Evolutionary conservation across 257 asterid genomes (phyloP), one percentile per base, ranked within the genome.

Genomic region (Solanum virginianum): DNA sequence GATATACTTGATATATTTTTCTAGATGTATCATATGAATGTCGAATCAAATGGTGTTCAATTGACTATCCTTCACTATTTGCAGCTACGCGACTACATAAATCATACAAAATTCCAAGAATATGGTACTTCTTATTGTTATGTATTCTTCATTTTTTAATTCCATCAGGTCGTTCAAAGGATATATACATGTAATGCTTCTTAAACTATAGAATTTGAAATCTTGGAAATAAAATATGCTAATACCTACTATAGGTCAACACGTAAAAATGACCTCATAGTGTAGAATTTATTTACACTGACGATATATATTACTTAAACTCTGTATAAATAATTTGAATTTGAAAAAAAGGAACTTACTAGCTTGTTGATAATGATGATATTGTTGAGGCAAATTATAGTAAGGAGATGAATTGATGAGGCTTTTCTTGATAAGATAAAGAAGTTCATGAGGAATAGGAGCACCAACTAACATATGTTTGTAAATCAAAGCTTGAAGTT

Each of bases 391-490:
- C 51, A 82, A 80, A 75, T 88, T 89, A 85, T 90, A 88, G 2
- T 90, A 88, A 36, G 94, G 83, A 62, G 94, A 63, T n/a, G 93
- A 62, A 86, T 62, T 85, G 41, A 92, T 39, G 83, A 92, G 88
- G 90, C 95, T 94, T 85, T 95, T 96, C 90, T 94, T 89, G 62
- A 96, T 89, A 39, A 93, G 92, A 85, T 91, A 91, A 29, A 96
- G 93, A n/a, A 96, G 92, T 63, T 94, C 95, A 24, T 86, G 86
- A n/a, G 99, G 98, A 83, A 96, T 88, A 85, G 93, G 86, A 29
- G 95, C 94, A 26, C 98, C 99, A 85, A 92, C 92, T 22, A 90
- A 86, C 95, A 96, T 93, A 71, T 96, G 97, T 83, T 98, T 89
- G 89, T 86, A 94, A 72, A 96, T 94, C 94, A 94, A 84, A 45